A percentile compares a stretch with the other conserved stretches of the same genome.
phyloP scores from a whole-genome alignment of 768 basidiomycete genomes.

The Mrakia frigida region DNA sequence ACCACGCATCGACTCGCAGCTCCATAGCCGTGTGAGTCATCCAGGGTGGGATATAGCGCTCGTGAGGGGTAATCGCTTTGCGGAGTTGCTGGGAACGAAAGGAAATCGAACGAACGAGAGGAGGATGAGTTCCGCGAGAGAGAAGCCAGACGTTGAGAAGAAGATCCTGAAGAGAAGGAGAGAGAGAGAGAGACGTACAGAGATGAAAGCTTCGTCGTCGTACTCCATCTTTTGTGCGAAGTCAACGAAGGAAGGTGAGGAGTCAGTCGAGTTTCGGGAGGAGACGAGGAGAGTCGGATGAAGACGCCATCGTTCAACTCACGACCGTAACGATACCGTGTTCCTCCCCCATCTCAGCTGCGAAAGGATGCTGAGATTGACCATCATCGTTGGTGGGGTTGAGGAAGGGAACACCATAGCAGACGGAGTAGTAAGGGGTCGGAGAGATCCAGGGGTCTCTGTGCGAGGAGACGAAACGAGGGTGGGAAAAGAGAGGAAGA shows the following conservation, averaged over 20 bases:
- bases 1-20: background rate
- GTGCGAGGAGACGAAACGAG: background rate
- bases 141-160: no score
- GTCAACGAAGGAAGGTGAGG: background rate
- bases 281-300: background rate
- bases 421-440: constrained; percentile 22
- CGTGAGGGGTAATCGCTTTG: background rate
- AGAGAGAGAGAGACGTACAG: background rate
- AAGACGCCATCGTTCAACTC: no score
- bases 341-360: constrained; percentile 4
- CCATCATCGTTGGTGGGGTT: constrained; percentile 10
- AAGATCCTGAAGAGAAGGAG: background rate
- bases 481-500: background rate
- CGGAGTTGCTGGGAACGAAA: background rate
- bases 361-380: constrained; percentile 2
- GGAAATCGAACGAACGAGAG: no score
- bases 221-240: background rate
- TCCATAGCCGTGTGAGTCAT: constrained; percentile 11
- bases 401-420: constrained; percentile 23
- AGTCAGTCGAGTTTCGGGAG: background rate
- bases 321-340: background rate
- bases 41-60: background rate
- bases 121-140: no score
- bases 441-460: constrained; percentile 17
- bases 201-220: background rate